These are phyloP conservation scores for Phyllosticta citribraziliensis DNA, from an alignment of 2,329 filamentous ascomycete species.

Conservation along the genomic window DNA sequence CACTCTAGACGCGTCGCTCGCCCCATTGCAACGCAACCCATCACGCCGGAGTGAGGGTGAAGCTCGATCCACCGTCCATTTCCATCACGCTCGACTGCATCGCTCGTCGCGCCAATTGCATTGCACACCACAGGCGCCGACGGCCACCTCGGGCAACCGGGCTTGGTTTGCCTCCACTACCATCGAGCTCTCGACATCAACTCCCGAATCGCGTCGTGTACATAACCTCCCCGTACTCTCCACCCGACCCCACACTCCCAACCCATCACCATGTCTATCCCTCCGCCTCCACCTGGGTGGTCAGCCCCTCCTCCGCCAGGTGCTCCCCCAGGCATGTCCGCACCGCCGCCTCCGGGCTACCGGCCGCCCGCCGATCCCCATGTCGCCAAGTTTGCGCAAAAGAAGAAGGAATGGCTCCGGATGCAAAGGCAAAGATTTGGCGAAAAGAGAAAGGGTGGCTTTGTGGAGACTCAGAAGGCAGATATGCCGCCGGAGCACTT, in stretches of 20 bases:
- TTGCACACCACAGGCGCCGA: constrained; percentile 1
- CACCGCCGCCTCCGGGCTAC: constrained; percentile 79
- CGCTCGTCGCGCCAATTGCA: not conserved
- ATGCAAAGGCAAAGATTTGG: constrained; percentile 85
- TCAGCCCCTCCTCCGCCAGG: constrained; percentile 37
- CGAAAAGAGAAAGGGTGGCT: constrained; percentile 93
- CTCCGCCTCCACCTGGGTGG: constrained; percentile 62
- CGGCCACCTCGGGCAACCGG: constrained; percentile 11
- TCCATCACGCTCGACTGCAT: not conserved
- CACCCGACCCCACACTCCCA: not conserved
- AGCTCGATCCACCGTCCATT: not conserved
- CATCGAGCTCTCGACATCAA: not conserved
- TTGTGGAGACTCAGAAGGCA: constrained; percentile 95
- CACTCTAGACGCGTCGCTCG: constrained; percentile 2
- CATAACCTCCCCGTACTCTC: not conserved
- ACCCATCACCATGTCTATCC: constrained; percentile 35
- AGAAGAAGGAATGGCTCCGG: constrained; percentile 98
- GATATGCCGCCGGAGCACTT: constrained; percentile 98
- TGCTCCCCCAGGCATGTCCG: constrained; percentile 39
- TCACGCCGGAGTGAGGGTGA: constrained; percentile 9
- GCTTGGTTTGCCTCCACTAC: constrained; percentile 5
- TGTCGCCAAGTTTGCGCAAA: constrained; percentile 89
- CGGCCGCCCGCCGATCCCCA: constrained; percentile 72
- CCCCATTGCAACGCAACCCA: constrained; percentile 7
- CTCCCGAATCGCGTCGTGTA: not conserved